Evolutionary conservation across 768 basidiomycete genomes (phyloP), one percentile per base, ranked within the genome.

Genomic region (Trametopsis cervina): DNA sequence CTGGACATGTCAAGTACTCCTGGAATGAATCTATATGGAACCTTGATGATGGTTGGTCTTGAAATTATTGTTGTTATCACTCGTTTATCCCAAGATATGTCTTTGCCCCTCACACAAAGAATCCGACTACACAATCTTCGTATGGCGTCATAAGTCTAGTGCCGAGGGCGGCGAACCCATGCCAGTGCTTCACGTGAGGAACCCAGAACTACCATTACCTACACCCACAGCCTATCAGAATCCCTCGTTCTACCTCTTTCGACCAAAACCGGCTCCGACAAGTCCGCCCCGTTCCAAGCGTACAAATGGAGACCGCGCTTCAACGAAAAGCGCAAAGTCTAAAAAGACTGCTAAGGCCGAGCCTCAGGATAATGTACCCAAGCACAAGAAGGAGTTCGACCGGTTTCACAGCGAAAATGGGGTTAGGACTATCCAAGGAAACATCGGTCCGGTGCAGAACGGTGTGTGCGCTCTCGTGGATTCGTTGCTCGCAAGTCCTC

Each of bases 351-450:
- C 68, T 51, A 58, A 42, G 24, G 23, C 54, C 42, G 18, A 67
- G 66, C 51, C 68, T 68, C 68, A 65, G 13, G 72, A 81, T 43
- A 70, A 72, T 2, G 71, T 76, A 1, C 84, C 81, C 3, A 74
- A 75, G 51, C 76, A 82, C 65, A 84, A 83, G 66, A 83, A 77
- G 57, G 80, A 83, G 38, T 94, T 93, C 55, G 77, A 89, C 58
- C 79, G 77, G 55, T 97, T 97, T 57, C 92, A 95, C 55, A 76
- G 76, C 17, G 87, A 88, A 67, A 93, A 93, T 57, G 96, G 96
- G 0, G 94, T 97, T 7, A 73, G 95, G 43, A 98, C 93, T 3
- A 86, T 99, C 13, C 73, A 83, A 54, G 96, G 96, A 2, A 83
- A 78, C 54, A 90, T 98, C 49, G 95, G 93, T 0, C 85, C 90